Base-by-base conservation (phyloP, 331 rosid species). In the Saraca asoca region DNA sequence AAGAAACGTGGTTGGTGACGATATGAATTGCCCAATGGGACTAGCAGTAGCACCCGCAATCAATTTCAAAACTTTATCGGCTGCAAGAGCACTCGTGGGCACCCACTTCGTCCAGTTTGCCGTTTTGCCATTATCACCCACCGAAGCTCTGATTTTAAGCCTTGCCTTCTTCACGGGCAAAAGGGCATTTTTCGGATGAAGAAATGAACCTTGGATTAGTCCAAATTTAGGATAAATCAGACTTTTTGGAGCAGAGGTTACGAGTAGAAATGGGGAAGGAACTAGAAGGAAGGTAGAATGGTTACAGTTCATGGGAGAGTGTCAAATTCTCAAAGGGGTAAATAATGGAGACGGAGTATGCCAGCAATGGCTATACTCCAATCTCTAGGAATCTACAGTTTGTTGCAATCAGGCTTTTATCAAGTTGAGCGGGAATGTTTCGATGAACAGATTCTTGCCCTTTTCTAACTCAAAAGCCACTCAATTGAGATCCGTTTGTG, bases 31-130 rank as follows among this genome's bases (percentile, higher is more conserved):
- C 58, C 88, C 78, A 80, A 93, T 87, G 52, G 98, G 98, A 48
- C 98, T 93, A 34, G 96, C 82, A 6, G 98, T 93, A 51, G 98
- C 98, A 9, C 95, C 86, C 5, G 95, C 80, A 74, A 87, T 85
- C 80, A 85, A 66, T 57, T 88, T 78, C 43, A 93, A 79, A 73
- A 93, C 80, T 58, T 89, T 89, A 33, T 93, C 95, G 20, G 95
- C 94, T 2, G 95, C 85, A 14, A 89, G 54, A 62, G 82, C 83
- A 43, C 83, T 78, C 4, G 71, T 16, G 15, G 96, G 95, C 5
- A 92, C 5, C 88, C 90, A 81, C 74, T 76, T 79, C 24, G 76
- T 71, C 95, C 96, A 92, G 52, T 79, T 81, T 64, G 70, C 29
- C 17, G 89, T 11, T 69, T 54, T 72, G 2, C 66, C 33, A 51